These are phyloP conservation scores for Luzula sylvatica DNA, from an alignment of 176 grass and related monocot species.

Conservation along the genomic window DNA sequence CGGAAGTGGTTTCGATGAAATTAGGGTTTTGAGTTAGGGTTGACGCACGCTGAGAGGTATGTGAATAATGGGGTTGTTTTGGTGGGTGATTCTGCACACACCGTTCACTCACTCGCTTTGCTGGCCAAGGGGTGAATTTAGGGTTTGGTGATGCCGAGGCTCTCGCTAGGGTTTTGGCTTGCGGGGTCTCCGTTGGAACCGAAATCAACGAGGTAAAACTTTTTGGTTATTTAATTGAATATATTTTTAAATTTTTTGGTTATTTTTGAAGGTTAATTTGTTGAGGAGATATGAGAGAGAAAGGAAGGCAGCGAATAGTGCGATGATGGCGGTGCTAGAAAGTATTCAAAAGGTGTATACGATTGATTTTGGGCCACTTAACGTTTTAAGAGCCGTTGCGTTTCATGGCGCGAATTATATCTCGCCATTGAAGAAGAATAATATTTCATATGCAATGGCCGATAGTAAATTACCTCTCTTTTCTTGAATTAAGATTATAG, in stretches of 20 bases:
- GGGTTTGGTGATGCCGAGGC: conserved; percentile 72
- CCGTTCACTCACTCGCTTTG: conserved; percentile 77
- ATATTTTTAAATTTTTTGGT: background rate
- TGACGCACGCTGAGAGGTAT: conserved; percentile 78
- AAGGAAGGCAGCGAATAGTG: conserved; percentile 51
- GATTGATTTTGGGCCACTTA: conserved; percentile 73
- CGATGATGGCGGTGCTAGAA: conserved; percentile 76
- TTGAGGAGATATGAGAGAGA: conserved; percentile 67
- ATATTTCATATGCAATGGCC: conserved; percentile 82
- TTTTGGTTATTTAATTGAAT: background rate
- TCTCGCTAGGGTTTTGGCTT: conserved; percentile 59
- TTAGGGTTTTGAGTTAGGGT: conserved; percentile 67
- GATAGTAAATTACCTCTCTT: conserved; percentile 50
- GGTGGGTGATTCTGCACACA: conserved; percentile 87
- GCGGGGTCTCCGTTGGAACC: conserved; percentile 54
- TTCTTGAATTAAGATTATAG: conserved; percentile 9
- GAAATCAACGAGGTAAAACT: conserved; percentile 56
- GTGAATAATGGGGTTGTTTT: conserved; percentile 51
- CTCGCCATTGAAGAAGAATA: conserved; percentile 58
- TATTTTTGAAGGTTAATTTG: conserved; percentile 36
- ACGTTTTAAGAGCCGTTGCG: conserved; percentile 52
- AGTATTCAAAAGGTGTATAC: conserved; percentile 88
- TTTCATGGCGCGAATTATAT: conserved; percentile 85
- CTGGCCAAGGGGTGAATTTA: conserved; percentile 94
- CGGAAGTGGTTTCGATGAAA: conserved; percentile 50